Conservation (phyloP, 306 rosid genomes). For the Hippophae tibetana region DNA sequence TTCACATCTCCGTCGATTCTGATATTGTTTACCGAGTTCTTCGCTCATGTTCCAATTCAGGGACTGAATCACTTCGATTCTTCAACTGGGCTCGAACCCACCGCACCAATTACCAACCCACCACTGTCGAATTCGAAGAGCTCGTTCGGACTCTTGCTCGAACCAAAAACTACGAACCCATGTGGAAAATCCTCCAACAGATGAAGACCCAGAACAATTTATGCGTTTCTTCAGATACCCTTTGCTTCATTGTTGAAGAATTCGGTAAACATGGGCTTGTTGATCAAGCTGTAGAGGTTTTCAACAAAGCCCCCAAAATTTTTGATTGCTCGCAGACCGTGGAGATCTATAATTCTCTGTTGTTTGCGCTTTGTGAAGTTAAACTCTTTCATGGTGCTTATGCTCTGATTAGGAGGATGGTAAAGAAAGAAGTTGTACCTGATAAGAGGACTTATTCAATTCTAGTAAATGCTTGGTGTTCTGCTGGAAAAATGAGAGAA, state of each 20-base stretch:
- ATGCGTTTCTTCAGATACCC: constrained; percentile 48
- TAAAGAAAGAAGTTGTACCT: constrained; percentile 44
- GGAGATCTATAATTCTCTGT: constrained; percentile 53
- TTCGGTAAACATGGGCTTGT: constrained; percentile 66
- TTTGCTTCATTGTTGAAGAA: constrained; percentile 49
- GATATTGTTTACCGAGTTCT: constrained; percentile 87
- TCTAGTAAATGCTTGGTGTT: constrained; percentile 87
- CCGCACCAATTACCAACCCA: constrained; percentile 54
- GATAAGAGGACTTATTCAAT: constrained; percentile 54
- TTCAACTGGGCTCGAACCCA: constrained; percentile 79
- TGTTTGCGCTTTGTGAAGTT: constrained; percentile 57
- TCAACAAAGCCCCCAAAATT: constrained; percentile 40
- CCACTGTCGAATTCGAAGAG: constrained; percentile 79
- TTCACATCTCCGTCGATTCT: constrained; percentile 54
- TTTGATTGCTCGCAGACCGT: constrained; percentile 46
- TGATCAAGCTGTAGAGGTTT: constrained; percentile 63
- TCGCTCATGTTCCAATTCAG: constrained; percentile 55
- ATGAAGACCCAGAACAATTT: constrained; percentile 39
- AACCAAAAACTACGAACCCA: constrained; percentile 53
- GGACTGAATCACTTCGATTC: constrained; percentile 67
- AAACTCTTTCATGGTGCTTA: constrained; percentile 79
- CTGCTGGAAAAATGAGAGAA: constrained; percentile 64
- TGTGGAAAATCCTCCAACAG: constrained; percentile 71
- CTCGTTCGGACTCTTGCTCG: constrained; percentile 59
- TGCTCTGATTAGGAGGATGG: constrained; percentile 65